Conservation (phyloP, 2,329 filamentous ascomycete genomes). For the Beauveria australis region DNA sequence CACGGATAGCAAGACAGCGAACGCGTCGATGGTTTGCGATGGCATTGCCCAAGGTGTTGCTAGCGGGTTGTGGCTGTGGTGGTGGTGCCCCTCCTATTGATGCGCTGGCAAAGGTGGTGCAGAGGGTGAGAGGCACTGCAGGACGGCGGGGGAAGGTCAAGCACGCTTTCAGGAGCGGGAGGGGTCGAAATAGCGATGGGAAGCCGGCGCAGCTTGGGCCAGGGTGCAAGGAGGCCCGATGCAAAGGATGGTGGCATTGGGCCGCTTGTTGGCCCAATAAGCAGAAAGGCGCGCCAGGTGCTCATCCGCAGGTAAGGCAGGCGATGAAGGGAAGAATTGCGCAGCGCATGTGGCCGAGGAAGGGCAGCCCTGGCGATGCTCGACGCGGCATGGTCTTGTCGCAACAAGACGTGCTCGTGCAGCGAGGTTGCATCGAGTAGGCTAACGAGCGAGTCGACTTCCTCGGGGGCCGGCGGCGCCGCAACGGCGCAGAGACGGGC, state of each 20-base stretch:
- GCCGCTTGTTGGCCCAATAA: constrained; percentile 9
- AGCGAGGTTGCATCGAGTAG: background rate
- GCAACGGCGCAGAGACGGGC: background rate
- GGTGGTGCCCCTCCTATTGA: constrained; percentile 7
- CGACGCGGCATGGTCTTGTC: background rate
- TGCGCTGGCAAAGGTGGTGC: constrained; percentile 10
- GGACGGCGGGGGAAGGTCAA: background rate
- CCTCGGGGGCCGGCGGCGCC: background rate
- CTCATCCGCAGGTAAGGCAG: background rate
- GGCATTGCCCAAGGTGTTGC: background rate
- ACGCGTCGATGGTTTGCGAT: background rate
- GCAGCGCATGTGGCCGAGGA: background rate
- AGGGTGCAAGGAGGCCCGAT: background rate
- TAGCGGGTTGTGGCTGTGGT: constrained; percentile 1
- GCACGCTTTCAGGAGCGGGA: background rate
- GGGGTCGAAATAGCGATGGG: background rate
- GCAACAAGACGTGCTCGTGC: background rate
- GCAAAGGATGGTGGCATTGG: constrained; percentile 3
- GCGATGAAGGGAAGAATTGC: background rate
- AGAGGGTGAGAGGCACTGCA: constrained; percentile 2
- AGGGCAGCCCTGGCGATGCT: background rate
- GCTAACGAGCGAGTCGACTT: background rate
- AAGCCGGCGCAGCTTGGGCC: background rate
- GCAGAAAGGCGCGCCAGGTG: background rate
- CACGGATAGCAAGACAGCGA: background rate